These are phyloP conservation scores for Ceratobasidium sp. DNA, from an alignment of 1,284 basidiomycete species.

Conservation along the genomic window DNA sequence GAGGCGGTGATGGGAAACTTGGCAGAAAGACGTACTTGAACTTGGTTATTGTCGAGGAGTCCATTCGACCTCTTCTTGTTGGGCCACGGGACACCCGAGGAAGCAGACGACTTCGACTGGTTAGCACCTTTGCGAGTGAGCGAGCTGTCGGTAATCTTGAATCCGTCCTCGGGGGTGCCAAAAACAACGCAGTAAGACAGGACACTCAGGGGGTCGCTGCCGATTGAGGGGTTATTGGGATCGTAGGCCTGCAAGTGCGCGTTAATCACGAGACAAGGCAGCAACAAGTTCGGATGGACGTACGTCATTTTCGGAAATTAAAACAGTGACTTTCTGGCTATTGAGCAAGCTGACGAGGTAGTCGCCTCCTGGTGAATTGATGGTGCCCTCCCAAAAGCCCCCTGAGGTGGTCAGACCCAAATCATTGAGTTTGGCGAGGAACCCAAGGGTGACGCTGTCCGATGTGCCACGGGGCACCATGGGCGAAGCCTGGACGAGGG, in stretches of 20 bases:
- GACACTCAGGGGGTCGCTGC: not conserved
- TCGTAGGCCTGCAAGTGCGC: not conserved
- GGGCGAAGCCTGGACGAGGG: not conserved
- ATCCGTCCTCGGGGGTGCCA: not conserved
- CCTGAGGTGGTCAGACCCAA: not conserved
- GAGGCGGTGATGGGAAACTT: not conserved
- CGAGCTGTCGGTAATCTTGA: not conserved
- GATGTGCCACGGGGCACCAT: not conserved
- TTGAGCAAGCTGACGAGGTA: not conserved
- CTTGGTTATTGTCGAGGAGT: no score
- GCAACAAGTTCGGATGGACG: not conserved
- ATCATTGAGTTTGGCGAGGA: not conserved
- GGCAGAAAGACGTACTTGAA: conserved; percentile 2
- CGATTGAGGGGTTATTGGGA: not conserved
- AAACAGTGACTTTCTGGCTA: not conserved
- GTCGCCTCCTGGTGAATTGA: not conserved
- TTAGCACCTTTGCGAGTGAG: not conserved
- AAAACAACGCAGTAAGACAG: conserved; percentile 1
- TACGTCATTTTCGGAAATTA: conserved; percentile 1
- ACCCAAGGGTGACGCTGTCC: not conserved
- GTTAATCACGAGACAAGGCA: not conserved
- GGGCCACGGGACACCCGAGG: not conserved
- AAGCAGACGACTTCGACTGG: not conserved
- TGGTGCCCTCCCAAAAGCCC: not conserved
- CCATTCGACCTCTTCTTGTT: not conserved